Base-by-base conservation (phyloP, 345 rosid species). In the Lumnitzera racemosa region DNA sequence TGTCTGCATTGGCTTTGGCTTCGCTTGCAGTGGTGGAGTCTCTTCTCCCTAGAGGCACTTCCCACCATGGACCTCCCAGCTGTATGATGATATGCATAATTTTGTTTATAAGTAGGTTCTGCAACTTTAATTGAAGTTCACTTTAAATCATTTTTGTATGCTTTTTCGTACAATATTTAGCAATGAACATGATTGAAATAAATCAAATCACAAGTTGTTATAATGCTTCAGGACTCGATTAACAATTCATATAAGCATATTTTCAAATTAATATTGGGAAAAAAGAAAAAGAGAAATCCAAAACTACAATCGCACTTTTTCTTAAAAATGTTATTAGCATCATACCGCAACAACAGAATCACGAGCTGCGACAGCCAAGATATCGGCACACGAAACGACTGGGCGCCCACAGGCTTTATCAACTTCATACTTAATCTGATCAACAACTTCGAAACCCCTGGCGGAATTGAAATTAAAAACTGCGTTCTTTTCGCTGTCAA, bases 311-410 rank as follows among this genome's bases (percentile, higher is more conserved):
- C 7, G 43, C 11, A 36, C 7, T 36, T 36, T 4, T 36, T 36
- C 31, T 36, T 36, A 9, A 36, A 36, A 36, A 36, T 36, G 11
- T 36, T 36, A 36, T 9, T 4, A 36, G 9, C 1, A 1, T 50
- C 66, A 13, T 58, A 80, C 89, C 54, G 76, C 74, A 25, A 67
- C 76, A 1, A 81, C 79, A 50, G 86, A 78, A 29, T 83, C 70
- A 49, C 78, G 79, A 46, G 89, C 86, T 23, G 78, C 84, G 8
- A 83, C 78, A 4, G 84, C 53, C 12, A 83, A 72, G 25, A 83
- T 72, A 55, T 81, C 86, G 9, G 85, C 85, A 52, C 87, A 84
- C 15, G 90, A 78, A 47, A 81, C 85, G 11, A 69, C 73, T 0
- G 78, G 68, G 3, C 64, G 12, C 6, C 82, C 76, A 49, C 90